Evolutionary conservation across 768 basidiomycete genomes (phyloP).

Genomic region (Amanita polypyramis): DNA sequence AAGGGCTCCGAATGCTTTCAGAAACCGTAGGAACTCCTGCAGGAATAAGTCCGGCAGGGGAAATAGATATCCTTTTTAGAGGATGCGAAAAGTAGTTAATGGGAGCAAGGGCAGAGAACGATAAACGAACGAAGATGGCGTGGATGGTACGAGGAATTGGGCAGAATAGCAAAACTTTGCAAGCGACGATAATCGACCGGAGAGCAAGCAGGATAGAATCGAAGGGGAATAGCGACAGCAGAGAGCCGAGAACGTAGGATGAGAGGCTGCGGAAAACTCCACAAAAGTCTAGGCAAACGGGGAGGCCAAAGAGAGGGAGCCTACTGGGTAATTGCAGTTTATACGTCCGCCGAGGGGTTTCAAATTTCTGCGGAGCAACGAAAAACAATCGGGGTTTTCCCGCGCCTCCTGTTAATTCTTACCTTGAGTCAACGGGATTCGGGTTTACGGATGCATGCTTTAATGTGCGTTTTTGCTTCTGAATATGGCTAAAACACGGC

Average conservation of each 20-base stretch:
- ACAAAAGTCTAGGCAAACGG: constrained; percentile 12
- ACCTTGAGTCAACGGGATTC: constrained; percentile 3
- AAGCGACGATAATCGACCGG: constrained; percentile 27
- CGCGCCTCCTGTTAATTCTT: constrained; percentile 19
- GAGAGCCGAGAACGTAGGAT: constrained; percentile 10
- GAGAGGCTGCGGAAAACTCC: constrained; percentile 10
- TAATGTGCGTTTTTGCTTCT: not conserved
- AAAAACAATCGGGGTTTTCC: constrained; percentile 21
- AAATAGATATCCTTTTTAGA: not conserved
- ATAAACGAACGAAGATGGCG: constrained; percentile 6
- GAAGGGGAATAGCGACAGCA: constrained; percentile 23
- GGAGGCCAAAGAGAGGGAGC: too few relatives aligned
- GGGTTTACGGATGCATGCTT: not conserved
- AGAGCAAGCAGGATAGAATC: constrained; percentile 26
- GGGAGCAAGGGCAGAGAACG: constrained; percentile 8
- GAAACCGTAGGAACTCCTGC: not conserved
- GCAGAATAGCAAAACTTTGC: constrained; percentile 22
- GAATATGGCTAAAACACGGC: not conserved
- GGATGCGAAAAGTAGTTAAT: not conserved
- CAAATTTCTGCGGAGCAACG: constrained; percentile 27
- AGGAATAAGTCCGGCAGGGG: not conserved
- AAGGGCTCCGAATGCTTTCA: too few relatives aligned
- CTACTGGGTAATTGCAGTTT: constrained; percentile 13
- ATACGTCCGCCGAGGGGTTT: constrained; percentile 16
- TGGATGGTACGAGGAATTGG: constrained; percentile 11